Percentiles rank a stretch among this genome's conserved stretches.
These are phyloP conservation scores for Aspergillus avenaceus DNA, from an alignment of 495 filamentous ascomycete species.

Conservation along the genomic window DNA sequence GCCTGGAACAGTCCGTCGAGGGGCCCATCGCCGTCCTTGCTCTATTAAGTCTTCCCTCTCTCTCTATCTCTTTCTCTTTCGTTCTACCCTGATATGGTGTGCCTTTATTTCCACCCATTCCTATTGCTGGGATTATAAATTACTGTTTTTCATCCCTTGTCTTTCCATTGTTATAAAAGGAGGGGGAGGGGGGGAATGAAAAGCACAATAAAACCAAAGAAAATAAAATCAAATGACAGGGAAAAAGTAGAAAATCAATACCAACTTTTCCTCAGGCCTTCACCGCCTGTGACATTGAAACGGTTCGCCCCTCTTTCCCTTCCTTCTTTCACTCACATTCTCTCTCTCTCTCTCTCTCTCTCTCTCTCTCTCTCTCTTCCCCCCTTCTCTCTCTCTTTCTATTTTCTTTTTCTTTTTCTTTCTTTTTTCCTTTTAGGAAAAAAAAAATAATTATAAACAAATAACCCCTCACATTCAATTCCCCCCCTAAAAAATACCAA, in stretches of 20 bases:
- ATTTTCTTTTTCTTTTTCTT: conserved; percentile 1
- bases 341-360: conserved; percentile 18
- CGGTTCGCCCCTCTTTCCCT: conserved; percentile 7
- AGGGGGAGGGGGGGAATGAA: no score
- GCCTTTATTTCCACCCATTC: neutral
- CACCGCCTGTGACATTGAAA: conserved; percentile 3
- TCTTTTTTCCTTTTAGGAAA: neutral
- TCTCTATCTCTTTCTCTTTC: conserved; percentile 3
- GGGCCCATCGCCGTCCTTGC: neutral
- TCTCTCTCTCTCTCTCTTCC: conserved; percentile 9
- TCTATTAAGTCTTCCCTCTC: neutral
- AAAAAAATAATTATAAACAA: no score
- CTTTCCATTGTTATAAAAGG: no score
- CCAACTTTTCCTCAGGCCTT: neutral
- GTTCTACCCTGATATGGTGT: conserved; percentile 6
- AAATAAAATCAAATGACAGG: neutral
- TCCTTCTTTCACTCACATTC: conserved; percentile 16
- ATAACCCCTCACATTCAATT: no score
- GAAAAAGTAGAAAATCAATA: neutral
- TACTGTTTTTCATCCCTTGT: no score
- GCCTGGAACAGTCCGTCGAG: conserved; percentile 3
- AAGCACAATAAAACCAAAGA: neutral
- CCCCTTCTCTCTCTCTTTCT: conserved; percentile 9
- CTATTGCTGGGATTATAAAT: neutral
- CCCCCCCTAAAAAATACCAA: no score